Conservation (phyloP, 352 stramenopile species). For the Paralagenidium karlingii region DNA sequence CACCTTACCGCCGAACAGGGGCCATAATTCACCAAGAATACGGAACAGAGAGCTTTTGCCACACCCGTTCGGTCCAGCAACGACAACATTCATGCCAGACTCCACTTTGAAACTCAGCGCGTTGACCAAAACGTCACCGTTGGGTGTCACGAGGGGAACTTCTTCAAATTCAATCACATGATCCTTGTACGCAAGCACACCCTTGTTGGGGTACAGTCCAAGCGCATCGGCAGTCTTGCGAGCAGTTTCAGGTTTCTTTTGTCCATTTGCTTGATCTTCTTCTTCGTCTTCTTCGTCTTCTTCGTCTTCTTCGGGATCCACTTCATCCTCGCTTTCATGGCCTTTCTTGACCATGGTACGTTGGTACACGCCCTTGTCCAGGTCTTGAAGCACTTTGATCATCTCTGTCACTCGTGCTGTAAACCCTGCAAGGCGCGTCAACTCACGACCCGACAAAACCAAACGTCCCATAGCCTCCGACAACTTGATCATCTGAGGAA, state of each 20-base stretch:
- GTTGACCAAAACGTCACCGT: conserved; percentile 76
- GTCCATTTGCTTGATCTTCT: too few relatives aligned
- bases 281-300: too few relatives aligned
- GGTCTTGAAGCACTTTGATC: conserved; percentile 56
- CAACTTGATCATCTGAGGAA: conserved; percentile 78
- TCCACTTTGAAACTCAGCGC: conserved; percentile 73
- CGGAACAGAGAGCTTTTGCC: conserved; percentile 85
- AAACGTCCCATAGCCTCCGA: conserved; percentile 74
- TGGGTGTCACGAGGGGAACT: conserved; percentile 81
- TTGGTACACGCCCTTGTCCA: conserved; percentile 55
- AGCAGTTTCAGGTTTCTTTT: too few relatives aligned
- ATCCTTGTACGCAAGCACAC: conserved; percentile 31
- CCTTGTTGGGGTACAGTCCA: conserved; percentile 47
- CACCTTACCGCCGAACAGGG: conserved; percentile 58
- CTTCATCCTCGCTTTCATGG: conserved; percentile 14
- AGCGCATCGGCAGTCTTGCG: conserved; percentile 25
- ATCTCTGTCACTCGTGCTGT: conserved; percentile 68
- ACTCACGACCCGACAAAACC: conserved; percentile 71
- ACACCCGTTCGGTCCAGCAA: conserved; percentile 72
- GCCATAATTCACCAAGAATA: conserved; percentile 81
- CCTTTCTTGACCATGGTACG: conserved; percentile 54
- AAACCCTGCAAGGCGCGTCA: conserved; percentile 72
- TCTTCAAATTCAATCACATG: conserved; percentile 82
- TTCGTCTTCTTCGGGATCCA: neutral
- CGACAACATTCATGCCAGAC: conserved; percentile 83